Evolutionary conservation across 192 early-diverging fungal species (phyloP), one percentile per base, ranked within the genome.

Genomic region (Coemansia sp.): DNA sequence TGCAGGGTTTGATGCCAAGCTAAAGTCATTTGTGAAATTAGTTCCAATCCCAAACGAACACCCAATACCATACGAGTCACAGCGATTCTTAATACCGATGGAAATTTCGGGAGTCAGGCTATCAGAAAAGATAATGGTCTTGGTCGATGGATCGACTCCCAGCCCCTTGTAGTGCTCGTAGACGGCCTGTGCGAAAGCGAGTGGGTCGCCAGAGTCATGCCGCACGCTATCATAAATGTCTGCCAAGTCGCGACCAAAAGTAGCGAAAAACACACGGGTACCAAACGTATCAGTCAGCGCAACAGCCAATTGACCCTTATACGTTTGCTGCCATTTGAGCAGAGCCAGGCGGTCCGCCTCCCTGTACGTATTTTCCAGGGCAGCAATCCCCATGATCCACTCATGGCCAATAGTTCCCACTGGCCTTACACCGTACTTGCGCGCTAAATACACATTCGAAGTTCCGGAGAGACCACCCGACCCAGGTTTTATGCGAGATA

Each of bases 201-300:
- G 68, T 3, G 92, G 83, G 62, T 89, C 86, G 4, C 92, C 92
- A 53, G 89, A 91, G 60, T 93, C 92, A 50, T 93, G 92, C 3
- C 91, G 86, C 1, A 93, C 85, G 27, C 87, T 88, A 2, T 41
- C 52, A 68, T 84, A 89, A 4, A 73, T 69, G 15, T 67, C 58
- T 0, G 90, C 89, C 15, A 91, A 35, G 0, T 73, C 59, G 7
- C 64, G 61, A 56, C 84, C 76, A 76, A 92, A 90, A 45, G 87
- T 83, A 24, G 75, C 74, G 53, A 93, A 82, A 68, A 93, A 93
- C 0, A 78, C 83, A 16, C 71, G 59, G 0, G 89, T 87, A 5
- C 86, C 85, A 49, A 91, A 92, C 2, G 92, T 93, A 64, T 93
- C 92, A 12, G 90, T 89, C 52, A 92, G 60, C 0, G 92, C 91